Evolutionary conservation across 2,329 filamentous ascomycete genomes (phyloP).

Genomic region (Coniella vitis): DNA sequence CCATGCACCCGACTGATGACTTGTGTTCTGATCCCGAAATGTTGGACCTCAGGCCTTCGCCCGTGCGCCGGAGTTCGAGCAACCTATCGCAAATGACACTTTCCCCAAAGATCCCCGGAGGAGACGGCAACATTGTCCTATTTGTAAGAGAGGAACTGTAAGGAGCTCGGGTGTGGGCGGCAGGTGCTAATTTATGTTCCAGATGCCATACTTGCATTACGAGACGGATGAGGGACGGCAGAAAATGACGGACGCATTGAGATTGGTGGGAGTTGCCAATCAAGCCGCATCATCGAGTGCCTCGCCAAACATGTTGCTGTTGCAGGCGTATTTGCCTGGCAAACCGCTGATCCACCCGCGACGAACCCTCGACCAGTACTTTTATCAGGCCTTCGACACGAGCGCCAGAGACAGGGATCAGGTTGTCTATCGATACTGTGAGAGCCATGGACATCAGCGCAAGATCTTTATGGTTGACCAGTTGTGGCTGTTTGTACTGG

Average conservation of each 20-base stretch:
- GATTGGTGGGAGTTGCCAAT: constrained; percentile 22
- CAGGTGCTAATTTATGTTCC: constrained; percentile 16
- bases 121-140: constrained; percentile 26
- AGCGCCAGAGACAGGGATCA: constrained; percentile 53
- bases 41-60: constrained; percentile 13
- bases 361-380: constrained; percentile 59
- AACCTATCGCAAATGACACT: constrained; percentile 19
- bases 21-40: constrained; percentile 4
- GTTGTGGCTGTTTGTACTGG: constrained; percentile 58
- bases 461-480: constrained; percentile 66
- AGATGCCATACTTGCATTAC: constrained; percentile 62
- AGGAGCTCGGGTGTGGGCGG: neutral
- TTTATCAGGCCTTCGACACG: constrained; percentile 59
- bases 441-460: constrained; percentile 32
- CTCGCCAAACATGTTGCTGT: constrained; percentile 36
- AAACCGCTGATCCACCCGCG: constrained; percentile 49
- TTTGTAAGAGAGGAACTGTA: constrained; percentile 1
- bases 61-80: constrained; percentile 16
- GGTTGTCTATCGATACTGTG: constrained; percentile 54
- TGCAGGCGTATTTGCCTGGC: constrained; percentile 38
- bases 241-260: constrained; percentile 50
- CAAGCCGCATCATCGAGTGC: constrained; percentile 22
- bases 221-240: constrained; percentile 49
- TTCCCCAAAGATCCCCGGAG: constrained; percentile 15
- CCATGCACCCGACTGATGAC: constrained; percentile 24